Conservation (phyloP, 2,329 filamentous ascomycete genomes). For the Colletotrichum sp. region DNA sequence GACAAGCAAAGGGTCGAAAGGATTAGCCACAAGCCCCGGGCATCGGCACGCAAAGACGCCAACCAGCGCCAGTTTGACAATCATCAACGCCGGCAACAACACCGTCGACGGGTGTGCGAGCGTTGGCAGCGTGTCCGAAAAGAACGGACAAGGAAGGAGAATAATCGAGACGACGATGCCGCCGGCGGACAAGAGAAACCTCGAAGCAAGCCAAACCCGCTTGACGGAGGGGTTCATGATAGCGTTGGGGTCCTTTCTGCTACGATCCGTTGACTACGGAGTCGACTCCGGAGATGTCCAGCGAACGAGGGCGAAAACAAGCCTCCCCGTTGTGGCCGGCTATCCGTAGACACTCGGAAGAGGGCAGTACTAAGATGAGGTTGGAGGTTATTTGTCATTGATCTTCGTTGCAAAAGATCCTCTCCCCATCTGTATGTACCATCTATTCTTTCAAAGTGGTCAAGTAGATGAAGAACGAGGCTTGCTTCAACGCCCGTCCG, state of each 20-base stretch:
- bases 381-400: not conserved
- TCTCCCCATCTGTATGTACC: not conserved
- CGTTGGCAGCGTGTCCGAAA: conserved; percentile 1
- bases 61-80: not conserved
- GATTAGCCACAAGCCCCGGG: not conserved
- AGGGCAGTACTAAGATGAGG: not conserved
- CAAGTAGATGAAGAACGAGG: not conserved
- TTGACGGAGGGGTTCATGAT: not conserved
- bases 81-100: not conserved
- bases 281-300: not conserved
- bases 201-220: not conserved
- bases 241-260: not conserved
- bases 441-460: not conserved
- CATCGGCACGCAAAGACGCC: not conserved
- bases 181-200: not conserved
- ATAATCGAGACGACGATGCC: not conserved
- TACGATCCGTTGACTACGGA: not conserved
- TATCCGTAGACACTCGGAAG: not conserved
- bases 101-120: conserved; percentile 5
- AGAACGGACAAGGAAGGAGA: not conserved
- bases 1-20: not conserved
- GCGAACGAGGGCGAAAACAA: not conserved
- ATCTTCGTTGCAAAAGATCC: not conserved
- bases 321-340: not conserved
- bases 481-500: not conserved